Percentiles rank a stretch among this genome's conserved stretches.
Evolutionary conservation across 495 filamentous ascomycete species (phyloP).

Genomic region (Ramalina intermedia): DNA sequence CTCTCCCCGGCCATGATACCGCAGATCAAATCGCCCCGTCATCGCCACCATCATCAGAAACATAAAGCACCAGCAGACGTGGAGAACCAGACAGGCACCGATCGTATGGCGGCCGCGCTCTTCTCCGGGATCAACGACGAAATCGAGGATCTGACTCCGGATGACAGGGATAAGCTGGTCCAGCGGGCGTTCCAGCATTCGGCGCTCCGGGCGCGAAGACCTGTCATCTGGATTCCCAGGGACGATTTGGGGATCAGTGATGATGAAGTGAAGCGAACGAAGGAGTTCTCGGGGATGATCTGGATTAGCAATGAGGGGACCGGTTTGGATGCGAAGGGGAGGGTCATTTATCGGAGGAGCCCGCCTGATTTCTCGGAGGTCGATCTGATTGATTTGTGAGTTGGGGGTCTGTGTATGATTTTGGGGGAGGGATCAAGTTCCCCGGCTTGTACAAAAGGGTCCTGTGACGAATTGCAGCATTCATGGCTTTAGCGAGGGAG

Average conservation of each 20-base stretch:
- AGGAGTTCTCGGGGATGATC: conserved; percentile 62
- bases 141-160: conserved; percentile 85
- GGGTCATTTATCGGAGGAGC: conserved; percentile 74
- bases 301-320: conserved; percentile 93
- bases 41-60: conserved; percentile 4
- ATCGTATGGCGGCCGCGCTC: conserved; percentile 55
- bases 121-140: conserved; percentile 81
- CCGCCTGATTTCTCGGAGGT: conserved; percentile 88
- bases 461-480: not conserved
- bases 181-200: conserved; percentile 83
- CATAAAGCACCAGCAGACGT: conserved; percentile 24
- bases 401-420: not conserved
- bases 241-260: conserved; percentile 85
- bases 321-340: conserved; percentile 66
- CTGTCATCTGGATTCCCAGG: conserved; percentile 86
- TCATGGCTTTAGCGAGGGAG: no score
- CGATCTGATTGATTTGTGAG: conserved; percentile 63
- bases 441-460: not conserved
- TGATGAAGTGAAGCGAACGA: conserved; percentile 72
- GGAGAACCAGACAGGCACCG: conserved; percentile 46
- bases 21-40: conserved; percentile 13
- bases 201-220: conserved; percentile 70
- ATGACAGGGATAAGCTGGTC: conserved; percentile 77
- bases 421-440: no score
- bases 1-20: not conserved